Conservation (phyloP, 192 early-diverging fungal genomes). For the Coemansia sp. region DNA sequence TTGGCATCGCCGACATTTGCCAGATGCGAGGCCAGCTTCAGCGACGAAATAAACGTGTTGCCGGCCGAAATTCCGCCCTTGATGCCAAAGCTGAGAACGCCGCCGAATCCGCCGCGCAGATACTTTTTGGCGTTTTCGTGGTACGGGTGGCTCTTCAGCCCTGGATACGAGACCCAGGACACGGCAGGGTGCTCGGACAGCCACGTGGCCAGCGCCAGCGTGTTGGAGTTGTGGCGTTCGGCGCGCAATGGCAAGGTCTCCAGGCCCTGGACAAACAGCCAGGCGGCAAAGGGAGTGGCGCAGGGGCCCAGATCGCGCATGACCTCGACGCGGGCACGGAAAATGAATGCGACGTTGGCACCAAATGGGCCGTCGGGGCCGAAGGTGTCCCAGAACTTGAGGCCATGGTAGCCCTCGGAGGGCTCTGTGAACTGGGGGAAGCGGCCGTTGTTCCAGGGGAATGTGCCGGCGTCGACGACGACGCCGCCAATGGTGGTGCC, state of each 20-base stretch:
- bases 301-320: constrained; percentile 84
- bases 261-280: constrained; percentile 83
- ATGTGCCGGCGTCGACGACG: constrained; percentile 83
- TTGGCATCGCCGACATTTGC: constrained; percentile 95
- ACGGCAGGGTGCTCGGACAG: constrained; percentile 71
- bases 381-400: constrained; percentile 85
- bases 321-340: constrained; percentile 79
- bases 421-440: constrained; percentile 90
- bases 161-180: constrained; percentile 86
- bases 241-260: constrained; percentile 90
- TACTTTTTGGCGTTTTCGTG: constrained; percentile 83
- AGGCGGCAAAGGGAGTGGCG: constrained; percentile 84
- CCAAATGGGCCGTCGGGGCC: constrained; percentile 60
- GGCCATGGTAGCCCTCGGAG: constrained; percentile 72
- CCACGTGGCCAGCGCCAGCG: constrained; percentile 77
- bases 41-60: constrained; percentile 66
- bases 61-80: constrained; percentile 59
- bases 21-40: constrained; percentile 83
- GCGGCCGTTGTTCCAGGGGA: constrained; percentile 83
- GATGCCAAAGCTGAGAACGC: constrained; percentile 76
- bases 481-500: constrained; percentile 92
- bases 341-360: constrained; percentile 65
- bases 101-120: constrained; percentile 79
- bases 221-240: constrained; percentile 79
- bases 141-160: constrained; percentile 72